Conservation (phyloP, 371 early-diverging fungal species). For the Rhizopus delemar region DNA sequence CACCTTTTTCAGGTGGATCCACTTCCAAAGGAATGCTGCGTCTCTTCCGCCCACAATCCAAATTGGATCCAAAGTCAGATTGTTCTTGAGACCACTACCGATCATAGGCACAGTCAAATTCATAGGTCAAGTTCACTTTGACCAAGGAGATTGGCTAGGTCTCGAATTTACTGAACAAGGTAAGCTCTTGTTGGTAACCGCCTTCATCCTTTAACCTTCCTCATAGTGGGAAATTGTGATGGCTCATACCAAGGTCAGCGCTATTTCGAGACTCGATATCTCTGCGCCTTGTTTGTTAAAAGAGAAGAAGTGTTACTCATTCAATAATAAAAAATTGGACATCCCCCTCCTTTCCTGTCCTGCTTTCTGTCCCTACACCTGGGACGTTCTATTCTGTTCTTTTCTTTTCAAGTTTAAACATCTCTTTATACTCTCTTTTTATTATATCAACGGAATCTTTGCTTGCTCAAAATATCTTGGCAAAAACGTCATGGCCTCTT, state of each 20-base stretch:
- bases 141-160: conserved; percentile 40
- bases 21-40: background rate
- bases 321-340: background rate
- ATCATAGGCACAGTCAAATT: conserved; percentile 41
- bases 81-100: conserved; percentile 37
- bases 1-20: background rate
- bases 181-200: background rate
- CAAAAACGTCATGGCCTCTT: conserved; percentile 33
- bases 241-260: conserved; percentile 38
- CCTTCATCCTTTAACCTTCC: background rate
- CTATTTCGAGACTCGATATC: conserved; percentile 45
- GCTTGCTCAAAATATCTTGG: conserved; percentile 46
- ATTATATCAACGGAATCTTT: conserved; percentile 26
- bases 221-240: conserved; percentile 45
- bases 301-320: conserved; percentile 33
- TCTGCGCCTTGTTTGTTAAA: conserved; percentile 45
- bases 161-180: conserved; percentile 35
- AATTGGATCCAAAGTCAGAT: conserved; percentile 34
- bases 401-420: background rate
- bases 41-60: background rate
- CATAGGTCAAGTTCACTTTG: conserved; percentile 35
- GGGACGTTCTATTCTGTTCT: conserved; percentile 35
- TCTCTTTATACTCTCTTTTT: background rate
- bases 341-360: background rate
- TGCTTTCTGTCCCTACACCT: conserved; percentile 24